A percentile compares a stretch with the other conserved stretches of the same genome.
Conservation (phyloP, 352 stramenopile genomes). For the Discostella stelligera region DNA sequence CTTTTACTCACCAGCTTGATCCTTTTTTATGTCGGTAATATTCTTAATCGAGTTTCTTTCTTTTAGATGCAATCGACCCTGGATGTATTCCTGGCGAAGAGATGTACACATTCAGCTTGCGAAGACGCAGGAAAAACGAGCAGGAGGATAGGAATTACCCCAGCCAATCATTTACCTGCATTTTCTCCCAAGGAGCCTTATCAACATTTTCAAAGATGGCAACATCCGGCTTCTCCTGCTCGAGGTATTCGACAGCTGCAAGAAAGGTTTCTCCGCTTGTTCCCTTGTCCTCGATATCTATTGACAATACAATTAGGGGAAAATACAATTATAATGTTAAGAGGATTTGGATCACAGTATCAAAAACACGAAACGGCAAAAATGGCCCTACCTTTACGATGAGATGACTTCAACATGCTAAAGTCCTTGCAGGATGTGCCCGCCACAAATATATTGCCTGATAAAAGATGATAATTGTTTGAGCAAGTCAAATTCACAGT, state of each 20-base stretch:
- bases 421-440: conserved; percentile 82
- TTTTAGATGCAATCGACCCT: conserved; percentile 39
- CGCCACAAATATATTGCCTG: conserved; percentile 74
- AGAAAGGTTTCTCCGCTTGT: conserved; percentile 77
- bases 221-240: conserved; percentile 58
- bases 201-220: conserved; percentile 81
- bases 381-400: conserved; percentile 37
- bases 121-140: no score
- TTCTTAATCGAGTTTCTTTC: conserved; percentile 46
- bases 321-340: no score
- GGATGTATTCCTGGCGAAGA: conserved; percentile 39
- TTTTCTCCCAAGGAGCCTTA: conserved; percentile 75
- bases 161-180: conserved; percentile 6
- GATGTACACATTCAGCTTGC: no score
- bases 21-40: conserved; percentile 40
- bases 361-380: conserved; percentile 5
- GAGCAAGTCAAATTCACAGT: not conserved
- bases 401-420: conserved; percentile 65
- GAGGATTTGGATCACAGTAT: not conserved
- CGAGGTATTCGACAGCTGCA: conserved; percentile 72
- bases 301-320: conserved; percentile 2
- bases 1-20: conserved; percentile 29
- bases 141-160: no score
- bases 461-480: not conserved
- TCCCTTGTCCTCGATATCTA: conserved; percentile 72